Evolutionary conservation across 805 yeast genomes (phyloP).

Genomic region (Wickerhamomyces strasburgensis): DNA sequence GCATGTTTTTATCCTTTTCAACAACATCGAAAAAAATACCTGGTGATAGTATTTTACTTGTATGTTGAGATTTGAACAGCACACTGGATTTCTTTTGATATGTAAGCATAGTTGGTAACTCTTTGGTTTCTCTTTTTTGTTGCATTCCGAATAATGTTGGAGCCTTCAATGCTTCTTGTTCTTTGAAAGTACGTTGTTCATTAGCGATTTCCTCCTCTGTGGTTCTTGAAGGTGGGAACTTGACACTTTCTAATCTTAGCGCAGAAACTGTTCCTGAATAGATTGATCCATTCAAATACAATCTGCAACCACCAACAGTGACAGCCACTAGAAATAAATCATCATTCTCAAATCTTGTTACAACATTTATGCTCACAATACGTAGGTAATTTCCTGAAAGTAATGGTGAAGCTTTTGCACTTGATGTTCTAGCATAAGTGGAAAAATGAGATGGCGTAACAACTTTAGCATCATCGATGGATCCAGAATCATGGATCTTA

Average conservation of each 20-base stretch:
- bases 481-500: constrained; percentile 41
- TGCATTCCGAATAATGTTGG: constrained; percentile 9
- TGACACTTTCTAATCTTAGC: constrained; percentile 43
- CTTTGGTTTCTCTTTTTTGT: constrained; percentile 15
- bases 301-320: constrained; percentile 79
- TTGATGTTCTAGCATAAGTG: constrained; percentile 37
- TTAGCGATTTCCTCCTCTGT: constrained; percentile 26
- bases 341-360: constrained; percentile 58
- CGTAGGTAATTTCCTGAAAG: constrained; percentile 50
- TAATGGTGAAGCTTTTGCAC: constrained; percentile 49
- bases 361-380: constrained; percentile 58
- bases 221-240: constrained; percentile 60
- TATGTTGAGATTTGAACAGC: constrained; percentile 51
- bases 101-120: constrained; percentile 31
- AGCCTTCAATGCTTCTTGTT: constrained; percentile 29
- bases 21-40: constrained; percentile 78
- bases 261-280: constrained; percentile 33
- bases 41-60: constrained; percentile 67
- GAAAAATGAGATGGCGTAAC: constrained; percentile 34
- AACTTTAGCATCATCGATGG: constrained; percentile 36
- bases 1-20: constrained; percentile 24
- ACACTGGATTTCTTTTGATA: constrained; percentile 52
- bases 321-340: constrained; percentile 72
- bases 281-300: constrained; percentile 45
- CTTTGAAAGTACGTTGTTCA: constrained; percentile 22